A percentile compares a stretch with the other conserved stretches of the same genome.
Conservation (phyloP, 192 early-diverging fungal species). For the Backusella tarrabulga region DNA sequence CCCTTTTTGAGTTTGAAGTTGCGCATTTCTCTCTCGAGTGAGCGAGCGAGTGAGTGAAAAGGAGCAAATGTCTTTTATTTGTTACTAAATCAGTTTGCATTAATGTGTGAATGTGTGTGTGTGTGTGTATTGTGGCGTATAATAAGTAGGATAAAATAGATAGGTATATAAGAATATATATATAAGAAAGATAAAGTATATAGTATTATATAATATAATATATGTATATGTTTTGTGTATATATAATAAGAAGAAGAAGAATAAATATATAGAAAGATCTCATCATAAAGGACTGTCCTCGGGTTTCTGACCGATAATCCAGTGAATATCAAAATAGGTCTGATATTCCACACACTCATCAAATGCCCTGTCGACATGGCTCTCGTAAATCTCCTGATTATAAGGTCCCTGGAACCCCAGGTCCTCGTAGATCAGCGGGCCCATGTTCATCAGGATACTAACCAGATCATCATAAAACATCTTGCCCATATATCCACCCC, state of each 20-base stretch:
- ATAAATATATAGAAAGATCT: neutral
- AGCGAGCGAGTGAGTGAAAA: too few relatives aligned
- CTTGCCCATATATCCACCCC: conserved; percentile 31
- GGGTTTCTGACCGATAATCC: conserved; percentile 8
- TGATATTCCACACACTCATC: conserved; percentile 30
- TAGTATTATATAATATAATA: neutral
- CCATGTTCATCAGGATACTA: neutral
- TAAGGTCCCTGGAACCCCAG: conserved; percentile 10
- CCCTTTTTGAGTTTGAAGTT: neutral
- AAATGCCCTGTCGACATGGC: conserved; percentile 27
- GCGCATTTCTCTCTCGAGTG: neutral
- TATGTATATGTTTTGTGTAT: neutral
- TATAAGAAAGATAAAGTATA: neutral
- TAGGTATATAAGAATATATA: neutral
- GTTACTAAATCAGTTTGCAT: neutral
- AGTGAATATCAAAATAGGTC: conserved; percentile 23
- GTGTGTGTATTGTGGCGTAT: neutral
- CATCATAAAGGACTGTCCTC: neutral
- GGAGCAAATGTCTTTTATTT: too few relatives aligned
- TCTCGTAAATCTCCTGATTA: neutral
- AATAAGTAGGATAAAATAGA: neutral
- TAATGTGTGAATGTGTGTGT: neutral
- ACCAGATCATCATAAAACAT: conserved; percentile 12
- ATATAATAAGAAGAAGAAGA: neutral
- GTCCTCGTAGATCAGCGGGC: neutral